Evolutionary conservation across 1,284 basidiomycete species (phyloP).

Genomic region (Cryptococcus jaspeensis): DNA sequence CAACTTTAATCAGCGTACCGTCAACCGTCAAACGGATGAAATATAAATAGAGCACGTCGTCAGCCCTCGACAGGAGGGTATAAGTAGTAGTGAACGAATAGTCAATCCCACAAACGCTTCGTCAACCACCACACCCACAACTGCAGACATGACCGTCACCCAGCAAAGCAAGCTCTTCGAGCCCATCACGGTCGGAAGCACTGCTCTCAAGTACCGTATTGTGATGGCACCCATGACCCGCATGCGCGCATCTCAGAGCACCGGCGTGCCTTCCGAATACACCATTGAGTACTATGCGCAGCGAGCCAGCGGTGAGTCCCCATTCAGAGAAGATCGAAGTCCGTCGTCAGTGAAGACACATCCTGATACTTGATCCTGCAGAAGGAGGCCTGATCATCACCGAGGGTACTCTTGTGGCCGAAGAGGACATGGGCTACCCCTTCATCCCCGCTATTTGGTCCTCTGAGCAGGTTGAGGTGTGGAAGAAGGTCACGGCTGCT

Average conservation of each 20-base stretch:
- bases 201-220: constrained; percentile 39
- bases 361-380: not conserved
- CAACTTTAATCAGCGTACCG: no score
- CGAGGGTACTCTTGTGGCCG: constrained; percentile 28
- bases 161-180: constrained; percentile 15
- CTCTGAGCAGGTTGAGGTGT: constrained; percentile 18
- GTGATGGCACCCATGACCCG: constrained; percentile 47
- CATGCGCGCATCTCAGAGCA: constrained; percentile 23
- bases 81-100: no score
- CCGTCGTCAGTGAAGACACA: no score
- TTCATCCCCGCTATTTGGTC: constrained; percentile 20
- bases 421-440: constrained; percentile 11
- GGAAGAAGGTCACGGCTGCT: constrained; percentile 47
- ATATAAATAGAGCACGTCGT: no score
- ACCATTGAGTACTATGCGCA: constrained; percentile 42
- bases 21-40: no score
- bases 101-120: no score
- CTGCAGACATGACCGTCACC: no score
- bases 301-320: constrained; percentile 28
- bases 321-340: no score
- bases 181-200: constrained; percentile 23
- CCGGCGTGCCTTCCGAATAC: constrained; percentile 24
- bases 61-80: no score
- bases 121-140: no score
- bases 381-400: constrained; percentile 39